A percentile compares a stretch with the other conserved stretches of the same genome.
Evolutionary conservation across 306 rosid species (phyloP).

Genomic region (Carpinus viminea): DNA sequence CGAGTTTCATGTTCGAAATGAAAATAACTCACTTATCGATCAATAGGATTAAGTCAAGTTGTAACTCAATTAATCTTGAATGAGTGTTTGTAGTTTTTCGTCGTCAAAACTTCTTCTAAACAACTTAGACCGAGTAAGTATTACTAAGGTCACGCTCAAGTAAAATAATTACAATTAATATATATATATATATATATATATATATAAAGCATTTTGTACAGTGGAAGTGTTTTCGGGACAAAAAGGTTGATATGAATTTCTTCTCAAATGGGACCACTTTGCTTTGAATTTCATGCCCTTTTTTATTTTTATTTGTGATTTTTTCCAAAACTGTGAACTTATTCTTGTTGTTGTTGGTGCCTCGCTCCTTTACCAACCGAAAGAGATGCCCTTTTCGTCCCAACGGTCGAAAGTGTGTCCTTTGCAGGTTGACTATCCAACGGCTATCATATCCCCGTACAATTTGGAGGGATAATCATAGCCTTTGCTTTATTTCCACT

Average conservation of each 20-base stretch:
- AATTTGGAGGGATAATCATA: slow-evolving; percentile 8
- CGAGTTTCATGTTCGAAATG: too few species aligned
- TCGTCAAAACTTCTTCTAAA: too few species aligned
- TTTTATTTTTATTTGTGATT: background rate
- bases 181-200: too few species aligned
- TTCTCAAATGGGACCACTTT: slow-evolving; percentile 30
- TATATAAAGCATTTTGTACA: background rate
- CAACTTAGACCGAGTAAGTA: too few species aligned
- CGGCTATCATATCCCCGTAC: slow-evolving; percentile 10
- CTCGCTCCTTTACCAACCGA: slow-evolving; percentile 36
- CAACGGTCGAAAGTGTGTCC: slow-evolving; percentile 38
- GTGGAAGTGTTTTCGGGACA: slow-evolving; percentile 23
- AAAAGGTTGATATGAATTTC: slow-evolving; percentile 16
- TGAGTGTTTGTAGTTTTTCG: too few species aligned
- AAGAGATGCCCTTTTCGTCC: slow-evolving; percentile 23
- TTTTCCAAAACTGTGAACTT: slow-evolving; percentile 22
- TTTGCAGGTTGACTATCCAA: slow-evolving; percentile 42
- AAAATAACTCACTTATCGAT: too few species aligned
- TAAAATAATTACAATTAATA: too few species aligned
- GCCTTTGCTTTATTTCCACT: slow-evolving; percentile 23
- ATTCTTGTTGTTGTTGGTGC: background rate
- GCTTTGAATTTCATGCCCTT: slow-evolving; percentile 36
- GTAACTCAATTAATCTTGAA: too few species aligned
- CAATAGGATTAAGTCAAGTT: too few species aligned
- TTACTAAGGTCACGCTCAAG: too few species aligned